A percentile compares a stretch with the other conserved stretches of the same genome.
phyloP scores from a whole-genome alignment of 441 rosid genomes.

The Iberis amara region DNA sequence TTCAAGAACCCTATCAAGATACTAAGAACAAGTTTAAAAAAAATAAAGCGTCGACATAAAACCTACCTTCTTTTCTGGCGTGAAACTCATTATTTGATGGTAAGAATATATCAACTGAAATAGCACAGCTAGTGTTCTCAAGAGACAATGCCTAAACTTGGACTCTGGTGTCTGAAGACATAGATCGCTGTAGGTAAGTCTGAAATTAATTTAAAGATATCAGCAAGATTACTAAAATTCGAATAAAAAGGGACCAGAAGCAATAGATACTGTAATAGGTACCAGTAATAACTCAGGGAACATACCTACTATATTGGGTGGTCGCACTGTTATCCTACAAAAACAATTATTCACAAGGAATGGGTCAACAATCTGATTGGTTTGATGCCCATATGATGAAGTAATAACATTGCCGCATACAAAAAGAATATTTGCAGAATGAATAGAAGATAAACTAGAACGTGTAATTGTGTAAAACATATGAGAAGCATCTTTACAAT shows the following conservation, averaged over 20 bases:
- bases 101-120: conserved; percentile 85
- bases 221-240: conserved; percentile 26
- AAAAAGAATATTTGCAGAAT: no score
- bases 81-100: conserved; percentile 81
- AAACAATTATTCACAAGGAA: conserved; percentile 24
- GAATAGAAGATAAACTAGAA: no score
- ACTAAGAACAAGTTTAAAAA: conserved; percentile 7
- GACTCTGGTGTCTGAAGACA: conserved; percentile 93
- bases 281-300: conserved; percentile 26
- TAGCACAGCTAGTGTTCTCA: conserved; percentile 76
- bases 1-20: conserved; percentile 22
- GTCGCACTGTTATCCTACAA: conserved; percentile 67
- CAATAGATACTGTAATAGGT: conserved; percentile 18
- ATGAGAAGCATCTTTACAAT: no score
- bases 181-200: conserved; percentile 97
- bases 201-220: conserved; percentile 42
- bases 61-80: conserved; percentile 55
- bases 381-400: conserved; percentile 1
- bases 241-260: conserved; percentile 17
- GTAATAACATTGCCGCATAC: conserved; percentile 3
- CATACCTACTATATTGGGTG: conserved; percentile 69
- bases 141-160: conserved; percentile 83
- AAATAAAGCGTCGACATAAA: conserved; percentile 20
- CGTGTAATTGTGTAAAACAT: no score
- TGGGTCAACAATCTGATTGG: conserved; percentile 8